These are phyloP conservation scores for Ascochyta fabae DNA, from an alignment of 2,329 filamentous ascomycete genomes.

Conservation along the genomic window DNA sequence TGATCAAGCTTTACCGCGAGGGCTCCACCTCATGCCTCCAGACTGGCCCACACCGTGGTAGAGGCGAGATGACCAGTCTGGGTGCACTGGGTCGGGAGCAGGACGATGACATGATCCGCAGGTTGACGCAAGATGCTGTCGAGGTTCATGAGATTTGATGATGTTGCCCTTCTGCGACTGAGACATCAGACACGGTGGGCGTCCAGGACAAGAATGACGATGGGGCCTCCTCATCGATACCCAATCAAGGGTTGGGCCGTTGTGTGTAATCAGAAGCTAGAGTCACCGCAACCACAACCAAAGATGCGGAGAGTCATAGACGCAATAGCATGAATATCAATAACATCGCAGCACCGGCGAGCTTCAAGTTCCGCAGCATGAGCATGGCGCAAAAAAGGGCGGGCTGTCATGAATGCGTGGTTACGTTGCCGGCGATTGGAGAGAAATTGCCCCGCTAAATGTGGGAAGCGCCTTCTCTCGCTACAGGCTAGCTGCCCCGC, in stretches of 20 bases:
- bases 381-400: constrained; percentile 14
- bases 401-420: constrained; percentile 2
- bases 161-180: constrained; percentile 1
- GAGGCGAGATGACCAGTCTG: neutral
- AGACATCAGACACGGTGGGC: neutral
- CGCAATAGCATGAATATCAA: neutral
- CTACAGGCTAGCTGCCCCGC: constrained; percentile 13
- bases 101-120: neutral
- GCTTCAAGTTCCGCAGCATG: constrained; percentile 7
- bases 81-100: neutral
- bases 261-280: constrained; percentile 2
- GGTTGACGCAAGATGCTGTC: neutral
- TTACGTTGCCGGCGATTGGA: constrained; percentile 13
- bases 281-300: constrained; percentile 1
- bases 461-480: constrained; percentile 13
- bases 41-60: constrained; percentile 13
- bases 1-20: constrained; percentile 6
- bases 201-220: constrained; percentile 2
- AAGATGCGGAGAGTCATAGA: neutral
- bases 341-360: constrained; percentile 8
- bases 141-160: neutral
- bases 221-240: constrained; percentile 12
- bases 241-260: constrained; percentile 17
- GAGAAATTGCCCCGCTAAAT: constrained; percentile 16
- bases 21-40: constrained; percentile 10